Evolutionary conservation across 2,329 filamentous ascomycete genomes (phyloP).

Genomic region (Exophiala sp.): DNA sequence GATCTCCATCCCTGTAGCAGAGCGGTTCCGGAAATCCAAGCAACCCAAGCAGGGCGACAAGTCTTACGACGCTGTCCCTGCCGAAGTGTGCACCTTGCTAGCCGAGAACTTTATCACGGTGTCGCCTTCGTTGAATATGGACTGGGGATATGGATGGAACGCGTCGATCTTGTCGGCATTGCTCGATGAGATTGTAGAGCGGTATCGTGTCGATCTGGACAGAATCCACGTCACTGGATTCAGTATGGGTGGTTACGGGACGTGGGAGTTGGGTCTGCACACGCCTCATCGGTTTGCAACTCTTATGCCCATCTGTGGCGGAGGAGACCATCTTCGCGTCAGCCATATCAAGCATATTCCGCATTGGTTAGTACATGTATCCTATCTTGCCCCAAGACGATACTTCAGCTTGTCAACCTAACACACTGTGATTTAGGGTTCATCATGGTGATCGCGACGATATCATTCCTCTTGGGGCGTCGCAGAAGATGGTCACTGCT

Average conservation of each 20-base stretch:
- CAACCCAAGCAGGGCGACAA: constrained; percentile 13
- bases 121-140: constrained; percentile 21
- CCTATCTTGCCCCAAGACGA: no score
- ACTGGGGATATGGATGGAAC: constrained; percentile 21
- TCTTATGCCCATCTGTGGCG: constrained; percentile 18
- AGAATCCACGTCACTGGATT: constrained; percentile 21
- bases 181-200: constrained; percentile 20
- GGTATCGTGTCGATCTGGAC: constrained; percentile 18
- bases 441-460: constrained; percentile 19
- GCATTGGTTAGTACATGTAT: constrained; percentile 15
- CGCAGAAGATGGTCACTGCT: constrained; percentile 17
- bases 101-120: constrained; percentile 22
- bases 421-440: constrained; percentile 7
- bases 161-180: constrained; percentile 16
- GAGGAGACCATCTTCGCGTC: constrained; percentile 12
- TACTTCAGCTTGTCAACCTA: neutral
- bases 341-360: constrained; percentile 19
- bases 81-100: constrained; percentile 12
- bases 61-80: constrained; percentile 12
- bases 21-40: constrained; percentile 6
- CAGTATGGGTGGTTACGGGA: constrained; percentile 23
- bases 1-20: constrained; percentile 14
- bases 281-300: constrained; percentile 19
- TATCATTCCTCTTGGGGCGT: constrained; percentile 15
- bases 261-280: constrained; percentile 17